phyloP scores from a whole-genome alignment of 805 yeast species.

The Lipomyces kockii region DNA sequence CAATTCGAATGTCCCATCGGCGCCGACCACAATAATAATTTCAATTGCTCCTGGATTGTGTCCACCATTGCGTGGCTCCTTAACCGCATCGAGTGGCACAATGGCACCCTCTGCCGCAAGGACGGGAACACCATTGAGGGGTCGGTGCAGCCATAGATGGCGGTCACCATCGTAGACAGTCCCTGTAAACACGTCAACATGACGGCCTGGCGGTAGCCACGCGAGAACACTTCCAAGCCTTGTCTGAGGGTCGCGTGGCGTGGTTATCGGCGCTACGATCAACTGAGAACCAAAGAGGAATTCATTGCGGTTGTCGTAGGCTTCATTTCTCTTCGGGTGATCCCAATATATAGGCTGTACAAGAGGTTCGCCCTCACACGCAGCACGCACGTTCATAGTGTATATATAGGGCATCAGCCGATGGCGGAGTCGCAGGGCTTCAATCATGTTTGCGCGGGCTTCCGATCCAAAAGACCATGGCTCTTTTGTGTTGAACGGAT shows the following conservation, averaged over 20 bases:
- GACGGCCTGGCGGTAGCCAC: conserved; percentile 4
- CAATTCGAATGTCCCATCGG: conserved; percentile 3
- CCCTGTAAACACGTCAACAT: conserved; percentile 7
- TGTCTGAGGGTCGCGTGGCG: conserved; percentile 8
- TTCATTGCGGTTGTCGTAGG: conserved; percentile 4
- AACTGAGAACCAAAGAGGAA: conserved; percentile 2
- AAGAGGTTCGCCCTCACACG: conserved; percentile 2
- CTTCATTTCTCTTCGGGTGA: conserved; percentile 5
- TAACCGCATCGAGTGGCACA: conserved; percentile 7
- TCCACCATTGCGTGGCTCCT: conserved; percentile 3
- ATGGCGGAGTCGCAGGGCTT: conserved; percentile 4
- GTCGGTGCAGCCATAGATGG: conserved; percentile 5
- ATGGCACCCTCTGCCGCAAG: conserved; percentile 7
- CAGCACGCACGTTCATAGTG: conserved; percentile 1
- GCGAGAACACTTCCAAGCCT: conserved; percentile 3
- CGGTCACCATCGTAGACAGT: conserved; percentile 1
- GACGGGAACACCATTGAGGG: conserved; percentile 3
- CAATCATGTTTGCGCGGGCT: conserved; percentile 5
- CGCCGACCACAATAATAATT: conserved; percentile 1
- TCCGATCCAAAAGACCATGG: conserved; percentile 6
- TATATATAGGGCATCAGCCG: conserved; percentile 7
- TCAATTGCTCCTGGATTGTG: conserved; percentile 5
- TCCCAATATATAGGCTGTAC: conserved; percentile 8
- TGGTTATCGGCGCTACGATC: conserved; percentile 2
- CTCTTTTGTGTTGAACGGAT: conserved; percentile 8